Conservation (phyloP, 805 yeast species). For the Blastobotrys terrestris region DNA sequence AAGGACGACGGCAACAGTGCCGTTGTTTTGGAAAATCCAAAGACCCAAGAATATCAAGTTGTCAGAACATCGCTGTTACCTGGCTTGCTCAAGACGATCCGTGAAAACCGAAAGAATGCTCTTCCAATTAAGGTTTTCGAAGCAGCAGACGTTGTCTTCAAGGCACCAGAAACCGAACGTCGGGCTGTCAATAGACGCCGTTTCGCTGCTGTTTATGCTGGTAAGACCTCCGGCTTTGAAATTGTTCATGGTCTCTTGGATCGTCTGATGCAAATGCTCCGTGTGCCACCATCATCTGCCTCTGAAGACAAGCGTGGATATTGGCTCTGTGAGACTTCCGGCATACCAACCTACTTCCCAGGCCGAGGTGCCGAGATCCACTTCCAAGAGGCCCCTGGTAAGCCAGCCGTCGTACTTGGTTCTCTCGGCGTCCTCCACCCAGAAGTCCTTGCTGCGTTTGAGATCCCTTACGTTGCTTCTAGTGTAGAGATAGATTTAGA, state of each 20-base stretch:
- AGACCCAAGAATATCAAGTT: slow-evolving; percentile 94
- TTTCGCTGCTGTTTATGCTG: slow-evolving; percentile 92
- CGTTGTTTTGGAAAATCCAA: slow-evolving; percentile 91
- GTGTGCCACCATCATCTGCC: slow-evolving; percentile 53
- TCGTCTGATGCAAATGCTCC: slow-evolving; percentile 91
- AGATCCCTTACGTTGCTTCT: slow-evolving; percentile 89
- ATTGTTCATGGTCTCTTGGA: slow-evolving; percentile 90
- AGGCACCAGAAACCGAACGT: slow-evolving; percentile 74
- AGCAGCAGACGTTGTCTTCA: slow-evolving; percentile 88
- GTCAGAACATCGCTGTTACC: slow-evolving; percentile 93
- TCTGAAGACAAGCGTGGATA: slow-evolving; percentile 55
- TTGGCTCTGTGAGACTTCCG: slow-evolving; percentile 35
- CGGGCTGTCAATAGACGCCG: slow-evolving; percentile 88
- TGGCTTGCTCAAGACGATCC: slow-evolving; percentile 89
- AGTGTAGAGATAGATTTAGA: slow-evolving; percentile 86
- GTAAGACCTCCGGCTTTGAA: slow-evolving; percentile 94
- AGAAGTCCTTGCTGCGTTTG: slow-evolving; percentile 78
- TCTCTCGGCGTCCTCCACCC: slow-evolving; percentile 94
- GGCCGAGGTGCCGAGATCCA: slow-evolving; percentile 92
- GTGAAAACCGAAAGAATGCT: slow-evolving; percentile 93
- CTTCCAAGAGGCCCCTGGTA: slow-evolving; percentile 53
- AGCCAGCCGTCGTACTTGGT: slow-evolving; percentile 46
- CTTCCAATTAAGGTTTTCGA: slow-evolving; percentile 94
- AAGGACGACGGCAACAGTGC: slow-evolving; percentile 71
- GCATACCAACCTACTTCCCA: slow-evolving; percentile 69